Evolutionary conservation across 495 filamentous ascomycete species (phyloP), one percentile per base, ranked within the genome.

Genomic region (Aspergillus taichungensis): DNA sequence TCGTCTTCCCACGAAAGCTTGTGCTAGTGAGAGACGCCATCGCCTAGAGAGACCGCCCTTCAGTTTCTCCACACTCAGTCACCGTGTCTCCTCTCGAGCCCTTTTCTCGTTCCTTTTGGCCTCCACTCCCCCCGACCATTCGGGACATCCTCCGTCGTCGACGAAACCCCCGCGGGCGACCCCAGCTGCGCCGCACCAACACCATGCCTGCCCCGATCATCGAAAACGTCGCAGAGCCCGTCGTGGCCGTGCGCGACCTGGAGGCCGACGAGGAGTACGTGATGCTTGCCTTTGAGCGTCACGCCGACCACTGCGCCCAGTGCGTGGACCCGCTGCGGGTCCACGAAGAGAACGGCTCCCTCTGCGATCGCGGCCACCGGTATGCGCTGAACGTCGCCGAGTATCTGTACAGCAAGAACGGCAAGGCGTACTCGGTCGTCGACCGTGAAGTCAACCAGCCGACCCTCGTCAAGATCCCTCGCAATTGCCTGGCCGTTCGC

Each of bases 351-450:
- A 59, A 67, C 24, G 52, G 53, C 8, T 56, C 55, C 27, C 64
- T 77, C 50, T 79, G 75, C 51, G 59, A 70, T 33, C 69, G 67
- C 39, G 75, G 75, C n/a, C 57, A 68, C 44, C 54, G 53, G 37
- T 61, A 64, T 33, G 75, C 75, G 40, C 39, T 56, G 41, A 63
- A 71, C 49, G 69, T 79, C n/a, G 59, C 61, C 46, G 57, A 65
- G 12, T 77, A 78, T 47, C 49, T 78, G 18, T 71, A 74, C 63
- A 63, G 62, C 49, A 63, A 67, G 49, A 64, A 64, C 33, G 67
- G 70, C 31, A 71, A 69, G 43, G 55, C 68, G 36, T 73, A 63
- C 52, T 76, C 75, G 0, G 61, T 61, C 8, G 61, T 75, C 40
- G 74, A 75, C 57, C 60, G 56, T 10, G 72, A 76, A 18, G 54